These are phyloP conservation scores for Syzygium aromaticum DNA, from an alignment of 345 rosid species.

Conservation along the genomic window DNA sequence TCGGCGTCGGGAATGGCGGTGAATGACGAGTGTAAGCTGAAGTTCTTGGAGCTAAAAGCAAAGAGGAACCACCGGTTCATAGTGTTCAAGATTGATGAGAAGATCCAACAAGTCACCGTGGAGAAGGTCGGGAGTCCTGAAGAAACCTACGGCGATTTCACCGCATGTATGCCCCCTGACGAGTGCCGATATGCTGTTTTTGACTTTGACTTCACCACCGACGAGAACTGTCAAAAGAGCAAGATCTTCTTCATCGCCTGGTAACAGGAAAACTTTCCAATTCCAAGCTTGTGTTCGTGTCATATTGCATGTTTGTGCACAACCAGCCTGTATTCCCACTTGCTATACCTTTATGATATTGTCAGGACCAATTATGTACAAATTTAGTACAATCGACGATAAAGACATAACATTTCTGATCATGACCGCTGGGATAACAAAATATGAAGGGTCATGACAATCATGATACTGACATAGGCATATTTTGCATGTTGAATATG, in stretches of 20 bases:
- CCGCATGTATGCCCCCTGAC: constrained; percentile 37
- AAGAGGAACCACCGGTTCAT: constrained; percentile 58
- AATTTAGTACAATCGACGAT: not conserved
- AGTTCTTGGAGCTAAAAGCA: constrained; percentile 59
- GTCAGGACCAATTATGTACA: not conserved
- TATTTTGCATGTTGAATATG: not conserved
- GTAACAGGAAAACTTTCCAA: constrained; percentile 7
- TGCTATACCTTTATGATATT: not conserved
- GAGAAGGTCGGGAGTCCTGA: constrained; percentile 53
- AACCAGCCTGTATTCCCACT: not conserved
- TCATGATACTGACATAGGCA: not conserved
- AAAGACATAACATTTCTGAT: not conserved
- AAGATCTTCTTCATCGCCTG: constrained; percentile 73
- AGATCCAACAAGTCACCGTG: constrained; percentile 45
- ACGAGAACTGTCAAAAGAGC: constrained; percentile 65
- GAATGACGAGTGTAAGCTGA: constrained; percentile 65
- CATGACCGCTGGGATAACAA: not conserved
- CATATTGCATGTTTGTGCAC: not conserved
- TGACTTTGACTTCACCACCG: constrained; percentile 49
- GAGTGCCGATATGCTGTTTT: constrained; percentile 58
- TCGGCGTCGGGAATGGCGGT: constrained; percentile 71
- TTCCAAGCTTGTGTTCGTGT: not conserved
- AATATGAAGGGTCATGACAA: not conserved
- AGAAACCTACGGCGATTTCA: constrained; percentile 45
- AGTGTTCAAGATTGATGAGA: constrained; percentile 59